These are phyloP conservation scores for Leishmania major DNA, from an alignment of 208 protist species.

Conservation along the genomic window DNA sequence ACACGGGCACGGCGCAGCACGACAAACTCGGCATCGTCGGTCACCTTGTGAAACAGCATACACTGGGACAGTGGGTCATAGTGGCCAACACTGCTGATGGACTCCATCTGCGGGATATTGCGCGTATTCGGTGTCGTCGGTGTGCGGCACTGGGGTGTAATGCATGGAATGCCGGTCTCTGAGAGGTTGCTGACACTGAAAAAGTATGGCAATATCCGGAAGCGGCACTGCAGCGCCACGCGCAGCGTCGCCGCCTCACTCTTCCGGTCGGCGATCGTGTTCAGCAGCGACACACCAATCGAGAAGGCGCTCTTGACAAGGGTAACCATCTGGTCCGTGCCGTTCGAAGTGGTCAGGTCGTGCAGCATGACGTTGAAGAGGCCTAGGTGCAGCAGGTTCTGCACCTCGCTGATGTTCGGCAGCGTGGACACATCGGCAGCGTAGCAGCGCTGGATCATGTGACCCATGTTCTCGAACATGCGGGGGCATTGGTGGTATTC, in stretches of 20 bases:
- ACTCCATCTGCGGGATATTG: constrained; percentile 61
- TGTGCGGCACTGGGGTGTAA: constrained; percentile 38
- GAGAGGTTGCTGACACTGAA: constrained; percentile 63
- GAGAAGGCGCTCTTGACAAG: constrained; percentile 62
- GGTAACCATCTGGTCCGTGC: constrained; percentile 71
- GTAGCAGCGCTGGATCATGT: constrained; percentile 78
- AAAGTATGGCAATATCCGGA: constrained; percentile 73
- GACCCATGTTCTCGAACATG: constrained; percentile 84
- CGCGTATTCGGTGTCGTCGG: constrained; percentile 47
- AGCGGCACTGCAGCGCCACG: constrained; percentile 64
- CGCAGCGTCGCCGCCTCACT: constrained; percentile 46
- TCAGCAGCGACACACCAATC: constrained; percentile 41
- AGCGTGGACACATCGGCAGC: constrained; percentile 38
- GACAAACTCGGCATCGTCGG: constrained; percentile 66
- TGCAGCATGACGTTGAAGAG: constrained; percentile 84
- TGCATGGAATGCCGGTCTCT: constrained; percentile 45
- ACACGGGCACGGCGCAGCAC: constrained; percentile 54
- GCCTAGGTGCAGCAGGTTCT: constrained; percentile 61
- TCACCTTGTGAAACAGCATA: constrained; percentile 53
- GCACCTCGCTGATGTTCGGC: constrained; percentile 52
- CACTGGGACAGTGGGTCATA: constrained; percentile 76
- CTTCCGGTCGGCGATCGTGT: constrained; percentile 40
- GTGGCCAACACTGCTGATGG: constrained; percentile 49
- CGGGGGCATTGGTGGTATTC: constrained; percentile 76
- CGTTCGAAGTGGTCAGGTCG: constrained; percentile 47